phyloP scores from a whole-genome alignment of 768 basidiomycete genomes.

The Boletus sp. region DNA sequence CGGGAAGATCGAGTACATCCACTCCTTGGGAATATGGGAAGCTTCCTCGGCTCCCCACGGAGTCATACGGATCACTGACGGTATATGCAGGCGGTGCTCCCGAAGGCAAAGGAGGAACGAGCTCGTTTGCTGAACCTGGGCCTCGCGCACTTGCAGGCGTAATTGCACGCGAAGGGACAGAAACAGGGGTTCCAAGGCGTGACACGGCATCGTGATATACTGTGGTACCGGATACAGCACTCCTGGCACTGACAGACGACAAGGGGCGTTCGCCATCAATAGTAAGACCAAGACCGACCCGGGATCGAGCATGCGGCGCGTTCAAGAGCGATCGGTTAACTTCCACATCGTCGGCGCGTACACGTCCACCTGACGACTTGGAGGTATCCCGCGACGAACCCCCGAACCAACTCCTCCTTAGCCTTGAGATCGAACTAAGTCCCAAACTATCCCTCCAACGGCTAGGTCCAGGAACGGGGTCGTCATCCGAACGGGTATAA shows the following conservation, averaged over 20 bases:
- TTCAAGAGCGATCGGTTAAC: slow-evolving; percentile 39
- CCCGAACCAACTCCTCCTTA: slow-evolving; percentile 61
- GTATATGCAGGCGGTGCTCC: slow-evolving; percentile 33
- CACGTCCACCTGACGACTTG: slow-evolving; percentile 24
- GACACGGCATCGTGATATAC: slow-evolving; percentile 63
- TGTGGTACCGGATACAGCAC: slow-evolving; percentile 51
- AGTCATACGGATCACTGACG: slow-evolving; percentile 29
- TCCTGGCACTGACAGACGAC: slow-evolving; percentile 55
- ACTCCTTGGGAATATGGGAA: slow-evolving; percentile 29
- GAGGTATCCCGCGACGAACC: slow-evolving; percentile 31
- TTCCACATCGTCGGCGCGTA: slow-evolving; percentile 45
- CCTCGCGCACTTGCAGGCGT: slow-evolving; percentile 39
- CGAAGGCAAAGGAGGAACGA: slow-evolving; percentile 15
- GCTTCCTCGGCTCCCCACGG: slow-evolving; percentile 22
- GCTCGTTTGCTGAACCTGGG: slow-evolving; percentile 2
- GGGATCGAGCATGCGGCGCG: slow-evolving; percentile 19
- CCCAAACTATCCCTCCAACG: slow-evolving; percentile 40
- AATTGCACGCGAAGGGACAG: slow-evolving; percentile 42
- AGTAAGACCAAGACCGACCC: slow-evolving; percentile 36
- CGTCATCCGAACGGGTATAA: slow-evolving; percentile 10
- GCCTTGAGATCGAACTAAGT: slow-evolving; percentile 44
- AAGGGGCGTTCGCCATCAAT: slow-evolving; percentile 48
- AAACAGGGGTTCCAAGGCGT: slow-evolving; percentile 40
- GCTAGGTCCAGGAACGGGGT: slow-evolving; percentile 27
- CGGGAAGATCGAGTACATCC: slow-evolving; percentile 56